Conservation (phyloP, 805 yeast species). For the Lachancea lanzarotensis region DNA sequence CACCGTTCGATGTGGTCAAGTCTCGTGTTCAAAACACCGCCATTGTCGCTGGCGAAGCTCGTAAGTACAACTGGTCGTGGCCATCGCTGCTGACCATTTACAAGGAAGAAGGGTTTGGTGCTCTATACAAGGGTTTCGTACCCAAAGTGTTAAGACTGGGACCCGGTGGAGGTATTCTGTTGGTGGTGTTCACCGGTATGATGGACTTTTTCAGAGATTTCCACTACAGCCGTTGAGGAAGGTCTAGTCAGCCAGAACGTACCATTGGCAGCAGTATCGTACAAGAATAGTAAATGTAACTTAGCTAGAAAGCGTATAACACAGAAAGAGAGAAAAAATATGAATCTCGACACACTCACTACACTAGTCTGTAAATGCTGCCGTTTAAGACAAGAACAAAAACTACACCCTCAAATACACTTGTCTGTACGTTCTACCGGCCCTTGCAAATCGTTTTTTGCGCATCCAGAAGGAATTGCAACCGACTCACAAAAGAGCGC, state of each 20-base stretch:
- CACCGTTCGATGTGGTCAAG: constrained; percentile 97
- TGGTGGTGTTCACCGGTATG: constrained; percentile 91
- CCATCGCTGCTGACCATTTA: constrained; percentile 71
- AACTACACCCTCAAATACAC: constrained; percentile 10
- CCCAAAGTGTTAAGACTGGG: constrained; percentile 97
- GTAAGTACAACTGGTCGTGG: constrained; percentile 88
- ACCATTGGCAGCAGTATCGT: no score
- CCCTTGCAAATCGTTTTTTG: constrained; percentile 39
- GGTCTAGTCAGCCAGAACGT: no score
- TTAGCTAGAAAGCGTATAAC: no score
- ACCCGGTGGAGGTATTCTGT: constrained; percentile 97
- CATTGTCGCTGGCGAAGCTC: constrained; percentile 60
- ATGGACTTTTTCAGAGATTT: constrained; percentile 82
- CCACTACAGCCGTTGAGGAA: constrained; percentile 3
- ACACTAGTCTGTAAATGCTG: no score
- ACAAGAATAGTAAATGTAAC: no score
- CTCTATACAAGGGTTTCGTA: constrained; percentile 90
- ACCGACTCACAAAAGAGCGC: constrained; percentile 47
- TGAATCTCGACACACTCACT: not conserved
- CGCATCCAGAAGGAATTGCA: not conserved
- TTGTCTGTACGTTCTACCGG: constrained; percentile 58
- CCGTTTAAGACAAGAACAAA: no score
- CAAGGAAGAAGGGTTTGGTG: constrained; percentile 82
- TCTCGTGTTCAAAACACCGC: constrained; percentile 84
- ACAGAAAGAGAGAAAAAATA: no score